Evolutionary conservation across 2,329 filamentous ascomycete genomes (phyloP), one percentile per base, ranked within the genome.

Genomic region (Ophiostoma sp.): DNA sequence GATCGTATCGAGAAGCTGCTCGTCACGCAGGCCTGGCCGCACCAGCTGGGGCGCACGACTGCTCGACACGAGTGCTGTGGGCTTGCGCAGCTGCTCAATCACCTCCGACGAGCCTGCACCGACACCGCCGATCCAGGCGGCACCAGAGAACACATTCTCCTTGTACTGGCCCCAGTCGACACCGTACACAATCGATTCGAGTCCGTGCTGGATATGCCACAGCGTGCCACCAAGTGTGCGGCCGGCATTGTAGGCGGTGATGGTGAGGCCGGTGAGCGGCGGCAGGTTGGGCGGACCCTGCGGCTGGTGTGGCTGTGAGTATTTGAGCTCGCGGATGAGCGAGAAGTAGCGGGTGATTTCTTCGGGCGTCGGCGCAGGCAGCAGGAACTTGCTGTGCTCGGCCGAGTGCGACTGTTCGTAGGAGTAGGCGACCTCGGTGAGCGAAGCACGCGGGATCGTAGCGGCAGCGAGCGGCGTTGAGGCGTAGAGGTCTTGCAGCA

Each of bases 151-250:
- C 16, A 98, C 93, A 78, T 97, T 96, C 77, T 99, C 95, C 73
- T 92, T 87, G n/a, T 91, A 92, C 78, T 97, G 93, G 74, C 97
- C 97, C 95, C 95, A 99, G 75, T 98, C 94, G 18, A 97, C 92
- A 0, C 95, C 94, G 75, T 99, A 98, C 0, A 99, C 93, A 58
- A 99, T 94, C 0, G 93, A 97, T 77, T 99, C 95, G 76, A 97
- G 85, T 0, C 93, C 93, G 80, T 98, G 93, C 75, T 98, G 94
- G 72, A 99, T 93, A 75, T 98, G 94, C 95, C 95, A 99, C 81
- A 99, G 97, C 38, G 95, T 98, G 68, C 95, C 95, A 77, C 95
- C 95, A 0, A 98, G 85, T 0, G 94, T 97, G 76, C 97, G 94
- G 72, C 95, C 95, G 7, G 95, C 93, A 78, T 96, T 96, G 80